Evolutionary conservation across 352 stramenopile genomes (phyloP), one percentile per base, ranked within the genome.

Genomic region (Hyaloperonospora brassicae): DNA sequence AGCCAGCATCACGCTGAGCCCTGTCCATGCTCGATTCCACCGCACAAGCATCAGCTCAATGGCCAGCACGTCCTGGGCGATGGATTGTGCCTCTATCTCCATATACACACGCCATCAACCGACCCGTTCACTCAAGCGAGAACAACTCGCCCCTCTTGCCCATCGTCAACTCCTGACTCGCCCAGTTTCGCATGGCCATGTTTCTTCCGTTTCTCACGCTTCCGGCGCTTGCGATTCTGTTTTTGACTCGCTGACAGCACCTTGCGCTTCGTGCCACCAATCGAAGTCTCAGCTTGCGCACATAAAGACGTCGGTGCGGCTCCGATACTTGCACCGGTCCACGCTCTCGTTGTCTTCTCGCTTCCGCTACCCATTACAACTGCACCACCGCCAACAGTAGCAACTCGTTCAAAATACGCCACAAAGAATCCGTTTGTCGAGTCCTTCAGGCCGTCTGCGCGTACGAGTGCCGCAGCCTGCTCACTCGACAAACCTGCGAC

Each of bases 401-500:
- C 51, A 31, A 40, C 50, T 5, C 93, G 79, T 56, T 97, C 88
- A 68, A 98, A 97, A 66, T 96, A 97, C 27, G 86, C 80, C 4
- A 99, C 93, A 61, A 99, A 99, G 67, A 98, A 99, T 21, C 95
- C 95, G 67, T 98, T 97, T 3, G 94, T 98, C 40, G 78, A 83
- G 68, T 98, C 90, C 45, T 97, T 89, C 36, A 94, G 74, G 1
- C 84, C 79, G 66, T 98, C 84, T 9, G 88, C 92, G 23, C 96
- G 79, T 47, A 98, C 89, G 9, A 98, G 66, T 57, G 73, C 75
- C n/a, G 79, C 64, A 5, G 84, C 72, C 42, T 97, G 67, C 11
- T 80, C 68, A 5, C 59, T 58, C 1, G 65, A 72, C 14, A 97
- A 62, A 3, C 80, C 80, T 13, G 73, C 64, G 27, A 82, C 64